Base-by-base conservation (phyloP, 495 filamentous ascomycete species). In the Trichoderma erinaceum region DNA sequence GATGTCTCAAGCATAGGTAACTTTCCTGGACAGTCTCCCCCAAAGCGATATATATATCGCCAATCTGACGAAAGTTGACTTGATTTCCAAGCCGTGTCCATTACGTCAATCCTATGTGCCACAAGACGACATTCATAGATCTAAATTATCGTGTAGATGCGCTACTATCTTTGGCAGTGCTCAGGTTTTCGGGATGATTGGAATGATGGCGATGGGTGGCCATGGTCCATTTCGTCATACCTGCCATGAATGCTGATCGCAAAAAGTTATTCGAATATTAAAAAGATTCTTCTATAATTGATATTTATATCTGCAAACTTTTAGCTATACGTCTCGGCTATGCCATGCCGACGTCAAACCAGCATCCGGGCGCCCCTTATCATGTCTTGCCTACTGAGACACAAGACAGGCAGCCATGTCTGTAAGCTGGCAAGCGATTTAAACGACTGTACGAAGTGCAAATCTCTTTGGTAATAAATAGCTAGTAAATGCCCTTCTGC, bases 321-420 rank as follows among this genome's bases (percentile, higher is more conserved):
- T 46, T 15, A 48, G 15, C n/a, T 48, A 7, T 48, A n/a, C 15
- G 11, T 48, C 15, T 16, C 13, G 15, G 15, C 43, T 5, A 48
- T 48, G 44, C 35, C 11, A 48, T n/a, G 5, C n/a, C 44, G n/a
- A 5, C 44, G n/a, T 48, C 44, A 48, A n/a, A 18, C 44, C 4
- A 21, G 8, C 8, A 11, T 52, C 48, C n/a, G 21, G n/a, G n/a
- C n/a, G n/a, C 21, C 2, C 18, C 21, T 18, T 21, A 21, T 21
- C 21, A 23, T 61, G 27, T 61, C 56, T 61, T 32, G 56, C 56
- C 25, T 16, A 32, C 56, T 61, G 56, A 61, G 56, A 61, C 56
- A 61, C 13, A 8, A 25, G 11, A 16, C 56, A 32, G 56, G 56
- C 27, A 61, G 56, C 11, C 23, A 21, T 61, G 56, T 29, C 27